Evolutionary conservation across 2,329 filamentous ascomycete species (phyloP).

Genomic region (Mycocentrospora acerina): DNA sequence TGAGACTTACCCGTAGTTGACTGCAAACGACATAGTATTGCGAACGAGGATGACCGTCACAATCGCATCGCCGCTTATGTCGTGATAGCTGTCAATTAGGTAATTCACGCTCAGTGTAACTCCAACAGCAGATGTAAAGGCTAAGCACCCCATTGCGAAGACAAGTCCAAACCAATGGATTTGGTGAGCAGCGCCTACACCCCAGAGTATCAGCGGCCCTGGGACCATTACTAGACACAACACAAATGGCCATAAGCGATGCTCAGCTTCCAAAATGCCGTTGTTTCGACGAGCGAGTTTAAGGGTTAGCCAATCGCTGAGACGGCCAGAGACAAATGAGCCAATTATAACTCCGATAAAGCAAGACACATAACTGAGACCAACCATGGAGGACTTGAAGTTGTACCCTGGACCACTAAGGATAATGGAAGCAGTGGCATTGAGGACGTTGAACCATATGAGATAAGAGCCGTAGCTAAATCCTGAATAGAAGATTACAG

Average conservation of each 20-base stretch:
- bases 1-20: conserved; percentile 48
- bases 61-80: conserved; percentile 52
- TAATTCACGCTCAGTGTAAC: conserved; percentile 49
- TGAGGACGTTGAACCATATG: conserved; percentile 33
- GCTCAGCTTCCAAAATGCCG: conserved; percentile 45
- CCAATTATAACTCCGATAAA: conserved; percentile 22
- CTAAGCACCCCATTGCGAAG: conserved; percentile 47
- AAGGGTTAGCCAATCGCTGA: conserved; percentile 29
- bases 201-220: conserved; percentile 52
- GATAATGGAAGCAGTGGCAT: conserved; percentile 29
- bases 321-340: conserved; percentile 18
- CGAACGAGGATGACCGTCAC: conserved; percentile 53
- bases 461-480: conserved; percentile 30
- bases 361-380: conserved; percentile 22
- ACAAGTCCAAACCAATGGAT: conserved; percentile 55
- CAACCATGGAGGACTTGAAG: conserved; percentile 26
- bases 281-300: conserved; percentile 39
- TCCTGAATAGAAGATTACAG: conserved; percentile 32
- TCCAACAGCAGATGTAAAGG: conserved; percentile 37
- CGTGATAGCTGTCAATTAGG: conserved; percentile 53
- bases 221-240: conserved; percentile 47
- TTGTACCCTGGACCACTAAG: conserved; percentile 23
- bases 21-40: conserved; percentile 54
- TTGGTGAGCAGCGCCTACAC: conserved; percentile 51
- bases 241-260: conserved; percentile 44